A percentile compares a stretch with the other conserved stretches of the same genome.
Conservation (phyloP, 805 yeast genomes). For the Myxozyma nipponensis region DNA sequence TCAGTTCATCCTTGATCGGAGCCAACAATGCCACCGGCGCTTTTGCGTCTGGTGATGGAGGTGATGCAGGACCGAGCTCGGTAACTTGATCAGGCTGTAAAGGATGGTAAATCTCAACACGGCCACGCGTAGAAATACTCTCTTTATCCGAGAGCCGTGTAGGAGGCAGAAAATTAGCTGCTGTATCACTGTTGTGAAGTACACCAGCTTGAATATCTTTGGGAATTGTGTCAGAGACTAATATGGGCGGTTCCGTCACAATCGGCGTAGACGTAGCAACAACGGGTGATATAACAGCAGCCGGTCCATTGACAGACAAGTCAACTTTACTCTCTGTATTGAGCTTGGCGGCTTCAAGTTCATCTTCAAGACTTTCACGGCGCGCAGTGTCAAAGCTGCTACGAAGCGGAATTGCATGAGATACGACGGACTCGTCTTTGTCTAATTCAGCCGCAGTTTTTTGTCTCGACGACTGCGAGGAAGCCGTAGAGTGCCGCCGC, state of each 20-base stretch:
- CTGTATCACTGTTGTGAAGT: not conserved
- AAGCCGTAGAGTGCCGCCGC: not conserved
- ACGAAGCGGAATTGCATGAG: slow-evolving; percentile 8
- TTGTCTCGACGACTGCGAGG: not conserved
- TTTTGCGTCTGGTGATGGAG: not conserved
- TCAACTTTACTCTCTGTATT: too few relatives aligned
- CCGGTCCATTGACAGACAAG: slow-evolving; percentile 4
- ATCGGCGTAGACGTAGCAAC: not conserved
- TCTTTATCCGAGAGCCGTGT: slow-evolving; percentile 7
- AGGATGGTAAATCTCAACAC: slow-evolving; percentile 21
- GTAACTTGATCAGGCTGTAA: slow-evolving; percentile 26
- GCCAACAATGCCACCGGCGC: slow-evolving; percentile 46
- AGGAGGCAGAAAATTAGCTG: not conserved
- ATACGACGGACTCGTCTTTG: slow-evolving; percentile 2
- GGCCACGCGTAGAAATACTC: slow-evolving; percentile 19
- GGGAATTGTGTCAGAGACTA: too few relatives aligned
- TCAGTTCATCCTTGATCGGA: slow-evolving; percentile 47
- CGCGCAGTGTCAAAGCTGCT: slow-evolving; percentile 5
- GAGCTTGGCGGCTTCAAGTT: too few relatives aligned
- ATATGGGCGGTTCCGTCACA: too few relatives aligned
- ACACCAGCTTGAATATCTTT: not conserved
- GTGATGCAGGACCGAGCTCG: slow-evolving; percentile 14
- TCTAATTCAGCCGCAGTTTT: slow-evolving; percentile 1
- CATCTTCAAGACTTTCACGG: not conserved
- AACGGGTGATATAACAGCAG: slow-evolving; percentile 2